These are phyloP conservation scores for Digitaria exilis DNA, from an alignment of 202 grass and related monocot species.

Conservation along the genomic window DNA sequence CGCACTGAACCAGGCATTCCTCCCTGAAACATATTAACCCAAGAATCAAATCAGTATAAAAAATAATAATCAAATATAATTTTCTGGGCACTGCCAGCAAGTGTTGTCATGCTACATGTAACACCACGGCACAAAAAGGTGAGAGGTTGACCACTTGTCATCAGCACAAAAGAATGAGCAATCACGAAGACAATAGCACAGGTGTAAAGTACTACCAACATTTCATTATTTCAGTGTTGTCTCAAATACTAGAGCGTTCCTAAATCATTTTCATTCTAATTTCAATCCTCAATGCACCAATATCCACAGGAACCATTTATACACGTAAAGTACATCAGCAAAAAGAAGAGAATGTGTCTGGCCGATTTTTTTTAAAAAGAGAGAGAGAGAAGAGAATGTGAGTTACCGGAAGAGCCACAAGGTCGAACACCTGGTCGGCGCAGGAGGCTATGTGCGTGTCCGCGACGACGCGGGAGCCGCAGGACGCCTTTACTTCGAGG, in stretches of 20 bases:
- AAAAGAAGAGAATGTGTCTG: no score
- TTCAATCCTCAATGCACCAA: neutral
- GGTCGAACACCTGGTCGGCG: conserved; percentile 77
- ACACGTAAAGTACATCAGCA: neutral
- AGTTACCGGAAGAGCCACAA: conserved; percentile 82
- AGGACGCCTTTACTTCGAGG: conserved; percentile 74
- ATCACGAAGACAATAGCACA: neutral
- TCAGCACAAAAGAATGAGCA: neutral
- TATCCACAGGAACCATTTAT: neutral
- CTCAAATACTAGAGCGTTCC: neutral
- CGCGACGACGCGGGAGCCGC: conserved; percentile 64
- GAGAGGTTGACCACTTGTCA: neutral
- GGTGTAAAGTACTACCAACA: neutral
- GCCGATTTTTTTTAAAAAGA: no score
- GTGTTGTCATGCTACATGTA: conserved; percentile 6
- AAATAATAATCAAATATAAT: conserved; percentile 10
- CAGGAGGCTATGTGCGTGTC: conserved; percentile 71
- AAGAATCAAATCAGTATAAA: neutral
- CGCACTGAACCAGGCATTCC: conserved; percentile 94
- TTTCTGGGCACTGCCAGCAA: conserved; percentile 14
- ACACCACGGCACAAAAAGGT: conserved; percentile 3
- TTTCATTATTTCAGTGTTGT: neutral
- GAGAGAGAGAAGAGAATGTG: neutral
- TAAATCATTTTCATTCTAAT: neutral
- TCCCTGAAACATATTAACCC: conserved; percentile 54